These are phyloP conservation scores for Exophiala lecanii-corni DNA, from an alignment of 2,329 filamentous ascomycete genomes.

Conservation along the genomic window DNA sequence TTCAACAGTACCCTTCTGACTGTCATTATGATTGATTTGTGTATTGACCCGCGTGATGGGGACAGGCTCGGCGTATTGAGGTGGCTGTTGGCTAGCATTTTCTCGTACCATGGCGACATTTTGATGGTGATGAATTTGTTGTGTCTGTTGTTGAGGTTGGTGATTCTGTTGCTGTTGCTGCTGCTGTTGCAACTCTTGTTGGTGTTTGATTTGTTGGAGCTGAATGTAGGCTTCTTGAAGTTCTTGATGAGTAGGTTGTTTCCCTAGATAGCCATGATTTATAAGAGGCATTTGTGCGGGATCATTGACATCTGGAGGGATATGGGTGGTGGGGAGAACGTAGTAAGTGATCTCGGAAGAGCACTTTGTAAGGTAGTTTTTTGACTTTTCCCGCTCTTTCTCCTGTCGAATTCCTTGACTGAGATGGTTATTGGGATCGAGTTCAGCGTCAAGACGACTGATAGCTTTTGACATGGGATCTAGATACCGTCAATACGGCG, in stretches of 20 bases:
- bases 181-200: constrained; percentile 34
- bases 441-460: constrained; percentile 46
- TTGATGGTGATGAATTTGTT: constrained; percentile 47
- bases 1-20: constrained; percentile 38
- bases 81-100: constrained; percentile 55
- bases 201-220: constrained; percentile 38
- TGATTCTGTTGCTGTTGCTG: constrained; percentile 39
- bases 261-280: constrained; percentile 41
- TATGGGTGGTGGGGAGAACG: constrained; percentile 60
- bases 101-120: constrained; percentile 48
- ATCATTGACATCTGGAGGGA: constrained; percentile 49
- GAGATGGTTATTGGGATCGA: constrained; percentile 38
- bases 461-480: constrained; percentile 18
- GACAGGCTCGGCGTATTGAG: constrained; percentile 42
- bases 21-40: constrained; percentile 37
- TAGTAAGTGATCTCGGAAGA: constrained; percentile 66
- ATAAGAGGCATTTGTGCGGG: constrained; percentile 35
- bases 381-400: constrained; percentile 58
- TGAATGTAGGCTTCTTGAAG: constrained; percentile 58
- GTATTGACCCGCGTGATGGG: constrained; percentile 38
- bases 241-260: constrained; percentile 50
- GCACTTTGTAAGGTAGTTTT: constrained; percentile 60
- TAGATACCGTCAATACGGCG: constrained; percentile 11
- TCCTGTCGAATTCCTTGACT: constrained; percentile 52
- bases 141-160: constrained; percentile 30